These are phyloP conservation scores for Populus alba DNA, from an alignment of 345 rosid genomes.

Conservation along the genomic window DNA sequence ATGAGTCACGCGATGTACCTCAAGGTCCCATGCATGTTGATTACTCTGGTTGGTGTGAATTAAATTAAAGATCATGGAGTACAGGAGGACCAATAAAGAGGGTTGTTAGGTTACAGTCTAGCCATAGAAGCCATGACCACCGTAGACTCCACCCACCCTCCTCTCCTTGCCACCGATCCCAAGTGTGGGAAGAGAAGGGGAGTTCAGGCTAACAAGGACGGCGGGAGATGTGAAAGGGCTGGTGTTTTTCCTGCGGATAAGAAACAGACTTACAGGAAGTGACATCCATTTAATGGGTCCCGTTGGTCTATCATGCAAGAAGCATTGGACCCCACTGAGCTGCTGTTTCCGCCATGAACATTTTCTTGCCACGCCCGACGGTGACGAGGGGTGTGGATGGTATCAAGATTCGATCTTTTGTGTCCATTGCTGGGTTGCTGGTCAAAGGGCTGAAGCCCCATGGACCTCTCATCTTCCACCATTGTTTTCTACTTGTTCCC, in stretches of 20 bases:
- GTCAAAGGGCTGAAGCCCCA: not conserved
- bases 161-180: no score
- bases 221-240: constrained; percentile 10
- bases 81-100: no score
- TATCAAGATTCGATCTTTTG: not conserved
- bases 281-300: constrained; percentile 34
- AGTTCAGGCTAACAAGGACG: not conserved
- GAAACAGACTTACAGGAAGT: constrained; percentile 21
- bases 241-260: constrained; percentile 8
- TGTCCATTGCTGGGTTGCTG: not conserved
- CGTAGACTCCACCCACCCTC: no score
- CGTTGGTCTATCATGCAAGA: constrained; percentile 22
- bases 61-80: no score
- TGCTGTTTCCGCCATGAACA: not conserved
- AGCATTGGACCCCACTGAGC: constrained; percentile 30
- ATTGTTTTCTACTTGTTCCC: not conserved
- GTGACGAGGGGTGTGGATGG: not conserved
- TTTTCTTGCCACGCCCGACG: constrained; percentile 18
- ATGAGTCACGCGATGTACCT: no score
- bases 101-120: no score
- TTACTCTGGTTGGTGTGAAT: no score
- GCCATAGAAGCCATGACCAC: no score
- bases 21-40: no score
- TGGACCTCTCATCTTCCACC: no score
- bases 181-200: no score